Base-by-base conservation (phyloP, 2,329 filamentous ascomycete species). In the Colletotrichum coccodes region DNA sequence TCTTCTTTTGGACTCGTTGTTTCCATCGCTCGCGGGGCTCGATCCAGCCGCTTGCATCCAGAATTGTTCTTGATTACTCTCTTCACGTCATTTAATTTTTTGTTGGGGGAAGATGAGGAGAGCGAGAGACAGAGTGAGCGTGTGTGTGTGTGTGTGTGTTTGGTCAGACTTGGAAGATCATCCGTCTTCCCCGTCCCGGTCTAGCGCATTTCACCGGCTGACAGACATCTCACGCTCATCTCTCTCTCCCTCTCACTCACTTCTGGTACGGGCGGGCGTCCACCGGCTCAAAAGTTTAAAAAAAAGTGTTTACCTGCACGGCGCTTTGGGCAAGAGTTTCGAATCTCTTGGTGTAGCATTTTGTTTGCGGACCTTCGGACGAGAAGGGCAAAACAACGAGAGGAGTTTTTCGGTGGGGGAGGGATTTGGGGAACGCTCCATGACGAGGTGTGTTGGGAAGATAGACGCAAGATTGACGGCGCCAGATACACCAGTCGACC, bases 271-370 rank as follows among this genome's bases (percentile, higher is more conserved):
- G 32, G 28, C 54, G 34, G 61, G 40, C 54, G 42, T 47, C 36
- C 14, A 54, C 8, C 23, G 28, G 56, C 50, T 50, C 11, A 69
- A 69, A 69, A 52, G 56, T 66, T 28, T 52, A 54, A 69, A 59
- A 59, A 54, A 42, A 30, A 61, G 57, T n/a, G 57, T 60, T 21
- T 60, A 4, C 56, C 42, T 36, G 62, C 40, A 40, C 34, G 54
- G 66, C 62, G 66, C 61, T 69, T 69, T 69, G 66, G 66, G 66
- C 66, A 60, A 44, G 42, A 56, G 49, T 60, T 57, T 65, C 34
- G 54, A 28, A 38, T 60, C 47, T 68, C 49, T 56, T 56, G 61
- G 49, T 49, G 56, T 60, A 54, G 57, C 18, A 60, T 60, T 60
- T 18, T 34, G 40, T 60, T 36, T 50, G 26, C 34, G 49, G 47